Conservation (phyloP, 208 protist species). For the Willaertia magna region DNA sequence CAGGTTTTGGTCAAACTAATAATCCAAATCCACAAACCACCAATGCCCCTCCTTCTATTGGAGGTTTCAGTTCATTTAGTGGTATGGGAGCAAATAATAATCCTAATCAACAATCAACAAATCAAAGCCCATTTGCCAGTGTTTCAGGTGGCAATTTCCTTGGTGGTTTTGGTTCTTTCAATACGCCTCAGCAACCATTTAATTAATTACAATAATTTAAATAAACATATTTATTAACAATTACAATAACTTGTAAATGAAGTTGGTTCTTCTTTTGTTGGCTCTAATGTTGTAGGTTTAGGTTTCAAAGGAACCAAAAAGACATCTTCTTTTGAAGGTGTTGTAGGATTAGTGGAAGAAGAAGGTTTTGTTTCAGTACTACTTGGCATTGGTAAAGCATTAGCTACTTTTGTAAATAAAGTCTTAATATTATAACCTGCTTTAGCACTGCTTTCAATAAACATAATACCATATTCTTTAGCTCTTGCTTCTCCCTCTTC, state of each 20-base stretch:
- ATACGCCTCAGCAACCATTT: background rate
- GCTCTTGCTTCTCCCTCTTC: slow-evolving; percentile 78
- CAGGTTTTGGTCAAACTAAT: too few species aligned
- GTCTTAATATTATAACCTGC: slow-evolving; percentile 46
- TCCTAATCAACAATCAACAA: too few species aligned
- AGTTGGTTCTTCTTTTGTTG: background rate
- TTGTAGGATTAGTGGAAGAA: background rate
- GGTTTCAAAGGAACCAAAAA: background rate
- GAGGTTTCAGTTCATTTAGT: too few species aligned
- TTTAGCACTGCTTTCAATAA: slow-evolving; percentile 86
- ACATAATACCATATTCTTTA: slow-evolving; percentile 72
- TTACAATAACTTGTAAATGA: background rate
- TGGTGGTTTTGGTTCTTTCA: too few species aligned
- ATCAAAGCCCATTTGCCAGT: too few species aligned
- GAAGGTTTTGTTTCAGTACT: background rate
- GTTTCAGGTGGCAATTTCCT: too few species aligned
- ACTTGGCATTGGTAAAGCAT: background rate
- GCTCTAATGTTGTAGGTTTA: background rate
- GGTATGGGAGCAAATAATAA: too few species aligned
- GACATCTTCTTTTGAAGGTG: background rate
- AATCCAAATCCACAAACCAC: too few species aligned
- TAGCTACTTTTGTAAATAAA: slow-evolving; percentile 8
- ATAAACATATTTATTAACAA: background rate
- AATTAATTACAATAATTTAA: background rate
- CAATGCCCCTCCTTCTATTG: too few species aligned